Evolutionary conservation across 192 early-diverging fungal species (phyloP).

Genomic region (Helicostylum pulchrum): DNA sequence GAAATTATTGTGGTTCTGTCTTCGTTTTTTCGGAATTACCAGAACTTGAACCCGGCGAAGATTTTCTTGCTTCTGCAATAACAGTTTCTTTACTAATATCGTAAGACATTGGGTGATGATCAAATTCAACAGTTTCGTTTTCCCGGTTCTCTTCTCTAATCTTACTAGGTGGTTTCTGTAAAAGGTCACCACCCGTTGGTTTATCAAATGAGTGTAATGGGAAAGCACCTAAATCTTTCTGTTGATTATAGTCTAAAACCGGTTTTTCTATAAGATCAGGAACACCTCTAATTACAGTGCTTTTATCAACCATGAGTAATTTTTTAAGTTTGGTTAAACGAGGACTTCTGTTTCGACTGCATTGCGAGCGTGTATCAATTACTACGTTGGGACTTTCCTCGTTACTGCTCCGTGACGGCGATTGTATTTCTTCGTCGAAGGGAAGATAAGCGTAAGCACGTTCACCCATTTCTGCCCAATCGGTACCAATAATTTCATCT

Average conservation of each 20-base stretch:
- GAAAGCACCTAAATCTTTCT: slow-evolving; percentile 14
- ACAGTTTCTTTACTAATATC: too few species aligned
- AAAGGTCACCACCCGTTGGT: slow-evolving; percentile 23
- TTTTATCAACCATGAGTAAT: slow-evolving; percentile 1
- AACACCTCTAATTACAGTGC: slow-evolving; percentile 26
- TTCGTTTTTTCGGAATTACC: too few species aligned
- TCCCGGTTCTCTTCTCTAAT: background rate
- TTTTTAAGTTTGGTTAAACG: slow-evolving; percentile 5
- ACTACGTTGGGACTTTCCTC: background rate
- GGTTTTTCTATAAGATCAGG: slow-evolving; percentile 34
- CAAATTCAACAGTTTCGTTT: background rate
- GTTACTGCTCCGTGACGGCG: background rate
- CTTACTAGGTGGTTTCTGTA: slow-evolving; percentile 5
- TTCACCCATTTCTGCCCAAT: slow-evolving; percentile 85
- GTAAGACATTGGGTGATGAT: too few species aligned
- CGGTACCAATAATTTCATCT: slow-evolving; percentile 71
- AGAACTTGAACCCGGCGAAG: too few species aligned
- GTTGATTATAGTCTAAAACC: slow-evolving; percentile 17
- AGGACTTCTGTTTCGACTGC: background rate
- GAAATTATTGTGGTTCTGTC: too few species aligned
- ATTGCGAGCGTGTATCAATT: background rate
- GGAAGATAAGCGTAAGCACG: slow-evolving; percentile 54
- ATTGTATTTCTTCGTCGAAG: slow-evolving; percentile 10
- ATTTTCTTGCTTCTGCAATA: too few species aligned
- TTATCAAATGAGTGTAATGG: background rate